A percentile compares a stretch with the other conserved stretches of the same genome.
Conservation (phyloP, 1,284 basidiomycete species). For the Cystobasidiaceae sp. region DNA sequence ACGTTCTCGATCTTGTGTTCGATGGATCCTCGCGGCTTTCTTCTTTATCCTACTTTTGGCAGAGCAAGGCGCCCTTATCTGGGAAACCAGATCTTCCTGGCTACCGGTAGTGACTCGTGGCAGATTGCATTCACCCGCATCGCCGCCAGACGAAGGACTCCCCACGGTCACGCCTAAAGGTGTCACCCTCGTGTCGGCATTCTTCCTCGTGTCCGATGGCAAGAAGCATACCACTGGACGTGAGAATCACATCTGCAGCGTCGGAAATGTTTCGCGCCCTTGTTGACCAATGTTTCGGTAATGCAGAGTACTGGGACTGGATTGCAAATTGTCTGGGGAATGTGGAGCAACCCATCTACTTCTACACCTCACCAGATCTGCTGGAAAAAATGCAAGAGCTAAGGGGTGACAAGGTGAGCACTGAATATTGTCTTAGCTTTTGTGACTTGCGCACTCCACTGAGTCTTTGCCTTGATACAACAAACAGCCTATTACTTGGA, state of each 20-base stretch:
- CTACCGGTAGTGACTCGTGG: too few species aligned
- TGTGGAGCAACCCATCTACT: slow-evolving; percentile 39
- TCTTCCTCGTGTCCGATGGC: slow-evolving; percentile 36
- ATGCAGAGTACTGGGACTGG: slow-evolving; percentile 38
- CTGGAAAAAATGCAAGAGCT: slow-evolving; percentile 29
- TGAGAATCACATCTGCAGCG: slow-evolving; percentile 1
- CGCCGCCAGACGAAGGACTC: too few species aligned
- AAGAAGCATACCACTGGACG: slow-evolving; percentile 38
- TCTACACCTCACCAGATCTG: slow-evolving; percentile 38
- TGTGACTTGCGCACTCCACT: too few species aligned
- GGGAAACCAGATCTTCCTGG: too few species aligned
- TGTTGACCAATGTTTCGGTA: neutral
- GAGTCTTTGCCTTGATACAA: too few species aligned
- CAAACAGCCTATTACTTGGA: slow-evolving; percentile 35
- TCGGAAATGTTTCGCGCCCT: neutral
- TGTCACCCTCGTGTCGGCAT: slow-evolving; percentile 38
- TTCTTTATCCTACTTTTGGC: too few species aligned
- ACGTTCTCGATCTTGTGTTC: too few species aligned
- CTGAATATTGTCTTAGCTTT: neutral
- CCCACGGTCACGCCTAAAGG: too few species aligned
- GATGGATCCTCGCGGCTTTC: too few species aligned
- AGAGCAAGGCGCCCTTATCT: too few species aligned
- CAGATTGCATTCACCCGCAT: too few species aligned
- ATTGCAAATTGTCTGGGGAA: slow-evolving; percentile 35
- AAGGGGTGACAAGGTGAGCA: slow-evolving; percentile 36